A percentile compares a stretch with the other conserved stretches of the same genome.
Evolutionary conservation across 768 basidiomycete species (phyloP).

Genomic region (Tricholoma matsutake): DNA sequence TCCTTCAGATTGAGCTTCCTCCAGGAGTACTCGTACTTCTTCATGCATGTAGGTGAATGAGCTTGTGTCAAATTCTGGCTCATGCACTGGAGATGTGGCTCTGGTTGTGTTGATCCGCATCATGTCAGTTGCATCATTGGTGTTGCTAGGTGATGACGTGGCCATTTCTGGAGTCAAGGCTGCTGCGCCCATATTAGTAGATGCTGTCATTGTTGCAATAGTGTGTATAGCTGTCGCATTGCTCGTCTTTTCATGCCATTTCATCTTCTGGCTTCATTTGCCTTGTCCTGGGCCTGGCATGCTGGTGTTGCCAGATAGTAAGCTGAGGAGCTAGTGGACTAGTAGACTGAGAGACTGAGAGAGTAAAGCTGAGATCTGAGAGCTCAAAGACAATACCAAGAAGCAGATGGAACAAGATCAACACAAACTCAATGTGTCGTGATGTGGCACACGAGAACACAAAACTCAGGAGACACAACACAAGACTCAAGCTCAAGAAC

Average conservation of each 20-base stretch:
- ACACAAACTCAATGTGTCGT: too few species aligned
- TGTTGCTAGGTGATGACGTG: not conserved
- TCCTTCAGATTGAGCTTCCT: not conserved
- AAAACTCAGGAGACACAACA: too few species aligned
- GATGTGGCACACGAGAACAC: too few species aligned
- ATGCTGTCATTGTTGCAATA: not conserved
- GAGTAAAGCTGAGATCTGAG: too few species aligned
- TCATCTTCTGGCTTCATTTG: too few species aligned
- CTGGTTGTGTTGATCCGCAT: not conserved
- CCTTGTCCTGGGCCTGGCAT: conserved; percentile 7
- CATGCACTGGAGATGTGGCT: not conserved
- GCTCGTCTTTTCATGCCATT: not conserved
- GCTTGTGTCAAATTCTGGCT: not conserved
- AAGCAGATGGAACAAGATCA: too few species aligned
- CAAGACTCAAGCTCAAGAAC: too few species aligned
- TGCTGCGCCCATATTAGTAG: not conserved
- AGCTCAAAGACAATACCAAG: too few species aligned
- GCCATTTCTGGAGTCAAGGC: not conserved
- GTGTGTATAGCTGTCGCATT: not conserved
- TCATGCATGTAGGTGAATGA: not conserved
- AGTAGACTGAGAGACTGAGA: too few species aligned
- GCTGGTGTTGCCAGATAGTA: conserved; percentile 24
- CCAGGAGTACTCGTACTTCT: not conserved
- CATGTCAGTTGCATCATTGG: not conserved
- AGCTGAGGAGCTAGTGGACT: too few species aligned